Evolutionary conservation across 306 rosid species (phyloP).

Genomic region (Castanea crenata): DNA sequence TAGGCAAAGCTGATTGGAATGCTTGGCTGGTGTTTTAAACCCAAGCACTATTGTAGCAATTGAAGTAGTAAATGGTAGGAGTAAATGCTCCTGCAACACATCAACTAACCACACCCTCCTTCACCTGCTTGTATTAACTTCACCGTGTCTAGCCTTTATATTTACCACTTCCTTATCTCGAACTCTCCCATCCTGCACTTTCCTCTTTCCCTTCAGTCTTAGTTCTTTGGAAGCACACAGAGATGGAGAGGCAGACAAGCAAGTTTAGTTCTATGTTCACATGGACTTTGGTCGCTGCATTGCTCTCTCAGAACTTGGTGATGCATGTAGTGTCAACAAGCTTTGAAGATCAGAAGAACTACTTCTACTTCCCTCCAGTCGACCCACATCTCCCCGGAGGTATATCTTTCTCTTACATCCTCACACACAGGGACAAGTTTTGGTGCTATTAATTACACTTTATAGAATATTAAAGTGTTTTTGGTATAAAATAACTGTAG

Average conservation of each 20-base stretch:
- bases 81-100: slow-evolving; percentile 70
- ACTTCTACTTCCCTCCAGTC: slow-evolving; percentile 46
- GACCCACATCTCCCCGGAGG: slow-evolving; percentile 56
- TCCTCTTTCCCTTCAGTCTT: background rate
- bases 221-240: slow-evolving; percentile 17
- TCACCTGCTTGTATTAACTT: slow-evolving; percentile 79
- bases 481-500: too few species aligned
- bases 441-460: background rate
- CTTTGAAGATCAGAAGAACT: slow-evolving; percentile 69
- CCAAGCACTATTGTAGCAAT: slow-evolving; percentile 18
- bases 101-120: slow-evolving; percentile 71
- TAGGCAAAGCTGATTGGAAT: slow-evolving; percentile 1
- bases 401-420: slow-evolving; percentile 31
- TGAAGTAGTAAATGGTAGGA: slow-evolving; percentile 40
- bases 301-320: slow-evolving; percentile 59
- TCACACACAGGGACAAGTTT: background rate
- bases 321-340: slow-evolving; percentile 48
- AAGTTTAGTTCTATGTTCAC: slow-evolving; percentile 37
- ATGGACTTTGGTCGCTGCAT: slow-evolving; percentile 40
- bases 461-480: background rate
- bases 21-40: slow-evolving; percentile 13
- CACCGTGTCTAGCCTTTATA: slow-evolving; percentile 45
- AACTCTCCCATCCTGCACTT: slow-evolving; percentile 31
- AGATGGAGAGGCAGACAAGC: slow-evolving; percentile 42
- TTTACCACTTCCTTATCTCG: slow-evolving; percentile 31